Conservation (phyloP, 2,329 filamentous ascomycete species). For the Corniculantispora saksenae region DNA sequence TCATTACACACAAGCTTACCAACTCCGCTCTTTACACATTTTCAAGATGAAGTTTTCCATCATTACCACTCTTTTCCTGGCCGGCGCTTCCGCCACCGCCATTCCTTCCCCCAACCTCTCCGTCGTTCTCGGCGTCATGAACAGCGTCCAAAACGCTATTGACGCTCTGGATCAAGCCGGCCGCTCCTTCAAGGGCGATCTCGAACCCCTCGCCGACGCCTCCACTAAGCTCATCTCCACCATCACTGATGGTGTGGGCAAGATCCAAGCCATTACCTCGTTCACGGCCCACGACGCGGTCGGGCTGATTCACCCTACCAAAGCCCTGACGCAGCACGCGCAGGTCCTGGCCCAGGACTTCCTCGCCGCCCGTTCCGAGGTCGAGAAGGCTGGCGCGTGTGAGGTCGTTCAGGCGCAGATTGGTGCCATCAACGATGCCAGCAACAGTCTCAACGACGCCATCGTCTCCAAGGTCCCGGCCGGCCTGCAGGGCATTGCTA, state of each 20-base stretch:
- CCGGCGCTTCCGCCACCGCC: background rate
- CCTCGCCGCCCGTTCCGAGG: background rate
- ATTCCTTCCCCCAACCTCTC: background rate
- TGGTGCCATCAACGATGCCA: background rate
- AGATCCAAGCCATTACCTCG: background rate
- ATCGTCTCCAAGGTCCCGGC: background rate
- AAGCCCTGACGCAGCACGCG: background rate
- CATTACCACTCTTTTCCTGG: background rate
- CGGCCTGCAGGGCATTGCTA: background rate
- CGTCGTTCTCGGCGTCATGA: background rate
- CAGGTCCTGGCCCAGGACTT: background rate
- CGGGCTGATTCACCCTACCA: background rate
- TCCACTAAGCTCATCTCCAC: background rate
- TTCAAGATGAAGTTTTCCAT: background rate
- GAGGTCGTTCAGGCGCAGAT: background rate
- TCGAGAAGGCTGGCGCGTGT: background rate
- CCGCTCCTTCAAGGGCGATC: background rate
- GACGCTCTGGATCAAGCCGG: background rate
- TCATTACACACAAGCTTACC: background rate
- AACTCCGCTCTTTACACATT: background rate
- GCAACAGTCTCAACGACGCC: background rate
- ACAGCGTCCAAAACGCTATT: background rate
- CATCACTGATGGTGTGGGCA: background rate
- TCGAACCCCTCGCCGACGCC: background rate
- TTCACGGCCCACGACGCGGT: background rate